A percentile compares a stretch with the other conserved stretches of the same genome.
Evolutionary conservation across 2,329 filamentous ascomycete species (phyloP).

Genomic region (Exophiala alcalophila): DNA sequence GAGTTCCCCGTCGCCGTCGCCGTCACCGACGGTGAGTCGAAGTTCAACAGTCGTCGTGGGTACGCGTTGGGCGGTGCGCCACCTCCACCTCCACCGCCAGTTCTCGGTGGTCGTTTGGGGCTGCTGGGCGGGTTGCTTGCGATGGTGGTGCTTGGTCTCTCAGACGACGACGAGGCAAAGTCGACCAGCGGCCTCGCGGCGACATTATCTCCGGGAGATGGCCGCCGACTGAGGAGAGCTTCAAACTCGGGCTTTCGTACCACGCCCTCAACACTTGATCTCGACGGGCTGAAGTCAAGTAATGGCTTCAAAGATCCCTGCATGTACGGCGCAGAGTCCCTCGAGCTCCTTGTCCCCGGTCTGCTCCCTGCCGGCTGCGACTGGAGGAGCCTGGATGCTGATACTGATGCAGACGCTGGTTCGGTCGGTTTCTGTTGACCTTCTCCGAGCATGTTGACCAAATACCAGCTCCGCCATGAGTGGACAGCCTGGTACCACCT

Average conservation of each 20-base stretch:
- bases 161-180: conserved; percentile 11
- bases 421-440: conserved; percentile 38
- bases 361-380: neutral
- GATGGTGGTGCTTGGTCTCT: conserved; percentile 12
- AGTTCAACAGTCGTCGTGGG: conserved; percentile 12
- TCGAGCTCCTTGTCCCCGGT: conserved; percentile 34
- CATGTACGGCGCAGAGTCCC: conserved; percentile 56
- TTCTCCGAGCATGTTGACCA: conserved; percentile 68
- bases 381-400: too few relatives aligned
- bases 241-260: neutral
- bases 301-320: conserved; percentile 67
- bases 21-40: too few relatives aligned
- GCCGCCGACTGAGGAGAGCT: conserved; percentile 1
- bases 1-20: conserved; percentile 1
- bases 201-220: conserved; percentile 14
- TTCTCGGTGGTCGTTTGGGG: conserved; percentile 5
- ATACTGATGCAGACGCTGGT: too few relatives aligned
- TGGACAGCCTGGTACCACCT: conserved; percentile 71
- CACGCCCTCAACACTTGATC: conserved; percentile 1
- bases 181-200: conserved; percentile 20
- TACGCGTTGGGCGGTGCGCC: conserved; percentile 15
- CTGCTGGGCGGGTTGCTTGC: conserved; percentile 4
- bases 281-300: conserved; percentile 53
- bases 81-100: too few relatives aligned
- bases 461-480: conserved; percentile 86